phyloP scores from a whole-genome alignment of 2,329 filamentous ascomycete genomes.

The Pseudocercospora crystallina region DNA sequence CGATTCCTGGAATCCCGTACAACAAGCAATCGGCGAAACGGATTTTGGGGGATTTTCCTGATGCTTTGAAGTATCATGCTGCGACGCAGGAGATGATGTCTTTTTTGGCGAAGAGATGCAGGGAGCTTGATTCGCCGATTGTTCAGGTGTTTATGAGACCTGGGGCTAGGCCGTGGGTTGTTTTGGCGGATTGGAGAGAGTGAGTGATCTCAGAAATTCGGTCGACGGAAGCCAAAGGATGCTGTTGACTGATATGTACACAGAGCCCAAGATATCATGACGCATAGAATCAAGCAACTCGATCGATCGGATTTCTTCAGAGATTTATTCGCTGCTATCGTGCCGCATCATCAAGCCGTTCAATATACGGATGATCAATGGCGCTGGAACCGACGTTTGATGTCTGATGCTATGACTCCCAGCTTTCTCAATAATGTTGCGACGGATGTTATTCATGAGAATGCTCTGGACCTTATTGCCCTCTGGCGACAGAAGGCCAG shows the following conservation, averaged over 20 bases:
- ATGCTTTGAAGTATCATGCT: background rate
- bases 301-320: constrained; percentile 5
- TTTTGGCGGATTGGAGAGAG: constrained; percentile 1
- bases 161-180: constrained; percentile 2
- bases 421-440: constrained; percentile 1
- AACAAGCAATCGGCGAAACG: constrained; percentile 2
- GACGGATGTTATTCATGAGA: background rate
- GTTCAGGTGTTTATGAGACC: constrained; percentile 9
- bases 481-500: constrained; percentile 2
- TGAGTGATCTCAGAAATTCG: background rate
- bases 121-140: constrained; percentile 2
- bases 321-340: background rate
- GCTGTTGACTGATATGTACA: background rate
- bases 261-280: constrained; percentile 6
- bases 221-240: too few species aligned
- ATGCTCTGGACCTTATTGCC: background rate
- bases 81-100: background rate
- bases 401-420: constrained; percentile 6
- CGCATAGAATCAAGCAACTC: background rate
- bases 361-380: constrained; percentile 7
- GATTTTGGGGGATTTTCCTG: constrained; percentile 1
- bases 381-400: background rate
- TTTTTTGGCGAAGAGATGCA: background rate
- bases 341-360: background rate
- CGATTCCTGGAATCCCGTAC: constrained; percentile 5